These are phyloP conservation scores for Calvatia gigantea DNA, from an alignment of 768 basidiomycete genomes.

Conservation along the genomic window DNA sequence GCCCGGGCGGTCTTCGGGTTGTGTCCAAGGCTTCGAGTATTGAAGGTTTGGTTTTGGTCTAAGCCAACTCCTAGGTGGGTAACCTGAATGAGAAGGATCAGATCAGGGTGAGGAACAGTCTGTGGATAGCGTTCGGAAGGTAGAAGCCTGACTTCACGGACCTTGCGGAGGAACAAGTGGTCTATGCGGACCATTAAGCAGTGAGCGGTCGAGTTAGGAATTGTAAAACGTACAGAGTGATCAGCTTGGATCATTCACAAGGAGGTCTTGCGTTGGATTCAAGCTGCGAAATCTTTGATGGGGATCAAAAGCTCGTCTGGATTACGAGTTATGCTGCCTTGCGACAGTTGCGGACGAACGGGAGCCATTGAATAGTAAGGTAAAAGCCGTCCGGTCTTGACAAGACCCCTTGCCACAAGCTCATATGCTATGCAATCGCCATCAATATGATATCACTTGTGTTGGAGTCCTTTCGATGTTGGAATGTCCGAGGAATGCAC, in stretches of 20 bases:
- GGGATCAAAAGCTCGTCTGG: constrained; percentile 33
- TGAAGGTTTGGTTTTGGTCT: neutral
- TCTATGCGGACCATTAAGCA: constrained; percentile 6
- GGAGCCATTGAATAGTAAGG: constrained; percentile 22
- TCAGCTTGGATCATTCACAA: constrained; percentile 35
- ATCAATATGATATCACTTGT: constrained; percentile 1
- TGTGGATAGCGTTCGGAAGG: constrained; percentile 39
- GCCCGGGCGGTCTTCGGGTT: neutral
- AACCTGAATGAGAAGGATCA: neutral
- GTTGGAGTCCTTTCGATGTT: neutral
- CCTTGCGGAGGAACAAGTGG: constrained; percentile 1
- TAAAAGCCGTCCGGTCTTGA: constrained; percentile 30
- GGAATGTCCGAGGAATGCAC: neutral
- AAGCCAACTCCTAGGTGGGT: neutral
- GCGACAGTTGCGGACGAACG: constrained; percentile 19
- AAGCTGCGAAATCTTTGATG: constrained; percentile 55
- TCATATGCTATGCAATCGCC: constrained; percentile 46
- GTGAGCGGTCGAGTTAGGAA: neutral
- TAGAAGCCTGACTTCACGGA: constrained; percentile 26
- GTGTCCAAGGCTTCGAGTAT: neutral
- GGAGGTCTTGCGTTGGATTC: constrained; percentile 60
- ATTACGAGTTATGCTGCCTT: constrained; percentile 17
- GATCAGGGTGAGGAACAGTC: constrained; percentile 35
- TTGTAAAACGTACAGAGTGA: constrained; percentile 6
- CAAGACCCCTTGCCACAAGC: constrained; percentile 57